These are phyloP conservation scores for Pseudomicrostroma phylloplanum DNA, from an alignment of 1,284 basidiomycete genomes.

Conservation along the genomic window DNA sequence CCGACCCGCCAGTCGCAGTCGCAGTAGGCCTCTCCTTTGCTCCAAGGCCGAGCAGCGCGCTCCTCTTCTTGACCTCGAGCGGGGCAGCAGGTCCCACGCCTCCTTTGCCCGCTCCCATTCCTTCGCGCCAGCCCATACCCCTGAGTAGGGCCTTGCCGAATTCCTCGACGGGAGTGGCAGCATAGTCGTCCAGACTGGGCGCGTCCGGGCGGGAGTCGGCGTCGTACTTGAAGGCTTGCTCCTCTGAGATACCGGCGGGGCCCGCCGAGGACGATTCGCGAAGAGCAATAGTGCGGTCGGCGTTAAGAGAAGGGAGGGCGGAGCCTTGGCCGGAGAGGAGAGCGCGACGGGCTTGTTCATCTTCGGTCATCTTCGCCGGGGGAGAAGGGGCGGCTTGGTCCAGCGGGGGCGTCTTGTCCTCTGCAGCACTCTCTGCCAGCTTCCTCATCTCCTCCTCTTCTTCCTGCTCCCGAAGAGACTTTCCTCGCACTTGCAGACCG, in stretches of 20 bases:
- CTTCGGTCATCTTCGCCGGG: not conserved
- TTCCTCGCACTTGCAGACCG: constrained; percentile 23
- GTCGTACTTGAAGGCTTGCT: constrained; percentile 34
- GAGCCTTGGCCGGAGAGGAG: constrained; percentile 21
- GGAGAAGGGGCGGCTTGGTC: not conserved
- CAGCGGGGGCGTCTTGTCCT: not conserved
- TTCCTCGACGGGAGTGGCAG: constrained; percentile 79
- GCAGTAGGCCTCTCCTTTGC: constrained; percentile 35
- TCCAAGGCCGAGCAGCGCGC: constrained; percentile 42
- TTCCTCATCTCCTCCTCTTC: constrained; percentile 2
- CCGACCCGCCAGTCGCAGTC: constrained; percentile 5
- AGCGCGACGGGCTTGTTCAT: constrained; percentile 10
- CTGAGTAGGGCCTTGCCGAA: constrained; percentile 89
- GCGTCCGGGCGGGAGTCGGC: constrained; percentile 42
- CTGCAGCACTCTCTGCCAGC: not conserved
- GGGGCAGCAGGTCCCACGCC: constrained; percentile 36
- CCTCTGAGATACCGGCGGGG: constrained; percentile 16
- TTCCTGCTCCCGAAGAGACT: not conserved
- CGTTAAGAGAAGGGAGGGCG: not conserved
- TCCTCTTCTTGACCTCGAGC: constrained; percentile 36
- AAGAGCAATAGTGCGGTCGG: constrained; percentile 24
- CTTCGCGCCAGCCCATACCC: constrained; percentile 94
- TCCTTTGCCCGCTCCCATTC: constrained; percentile 59
- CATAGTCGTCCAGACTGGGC: constrained; percentile 76
- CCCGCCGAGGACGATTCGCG: not conserved